Conservation (phyloP, 352 stramenopile genomes). For the Globisporangium emineosum region DNA sequence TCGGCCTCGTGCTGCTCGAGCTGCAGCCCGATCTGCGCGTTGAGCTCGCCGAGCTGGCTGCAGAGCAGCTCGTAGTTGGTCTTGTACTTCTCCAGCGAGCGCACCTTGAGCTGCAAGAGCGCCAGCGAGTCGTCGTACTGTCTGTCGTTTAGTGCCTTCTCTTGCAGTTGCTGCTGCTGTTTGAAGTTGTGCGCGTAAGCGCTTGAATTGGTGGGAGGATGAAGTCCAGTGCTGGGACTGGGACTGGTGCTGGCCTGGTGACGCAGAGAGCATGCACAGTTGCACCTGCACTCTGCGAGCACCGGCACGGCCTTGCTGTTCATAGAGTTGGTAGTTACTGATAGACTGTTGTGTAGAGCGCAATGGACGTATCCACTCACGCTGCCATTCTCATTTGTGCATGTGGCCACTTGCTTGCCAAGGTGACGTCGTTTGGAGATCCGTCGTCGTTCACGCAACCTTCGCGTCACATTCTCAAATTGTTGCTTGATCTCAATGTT, state of each 20-base stretch:
- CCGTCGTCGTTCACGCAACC: not conserved
- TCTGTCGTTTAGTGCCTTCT: not conserved
- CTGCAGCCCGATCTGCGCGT: constrained; percentile 63
- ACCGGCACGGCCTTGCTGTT: not conserved
- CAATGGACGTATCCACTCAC: not conserved
- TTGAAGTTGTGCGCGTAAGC: not conserved
- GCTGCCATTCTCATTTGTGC: not conserved
- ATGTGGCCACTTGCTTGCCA: not conserved
- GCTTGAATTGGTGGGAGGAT: not conserved
- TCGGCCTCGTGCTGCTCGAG: constrained; percentile 69
- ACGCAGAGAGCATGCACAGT: not conserved
- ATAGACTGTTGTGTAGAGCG: not conserved
- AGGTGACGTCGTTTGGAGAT: constrained; percentile 2
- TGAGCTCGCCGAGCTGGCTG: constrained; percentile 61
- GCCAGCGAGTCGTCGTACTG: constrained; percentile 4
- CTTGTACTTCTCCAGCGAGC: constrained; percentile 67
- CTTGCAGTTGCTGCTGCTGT: not conserved
- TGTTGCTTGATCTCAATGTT: too few relatives aligned
- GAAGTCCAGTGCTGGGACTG: not conserved
- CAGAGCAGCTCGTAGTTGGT: constrained; percentile 75
- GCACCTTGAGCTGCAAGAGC: constrained; percentile 45
- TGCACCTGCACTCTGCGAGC: not conserved
- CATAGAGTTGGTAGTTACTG: not conserved
- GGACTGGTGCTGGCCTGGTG: not conserved
- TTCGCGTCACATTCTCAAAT: constrained; percentile 5